Conservation (phyloP, 768 basidiomycete species). For the Goffeauzyma gilvescens region DNA sequence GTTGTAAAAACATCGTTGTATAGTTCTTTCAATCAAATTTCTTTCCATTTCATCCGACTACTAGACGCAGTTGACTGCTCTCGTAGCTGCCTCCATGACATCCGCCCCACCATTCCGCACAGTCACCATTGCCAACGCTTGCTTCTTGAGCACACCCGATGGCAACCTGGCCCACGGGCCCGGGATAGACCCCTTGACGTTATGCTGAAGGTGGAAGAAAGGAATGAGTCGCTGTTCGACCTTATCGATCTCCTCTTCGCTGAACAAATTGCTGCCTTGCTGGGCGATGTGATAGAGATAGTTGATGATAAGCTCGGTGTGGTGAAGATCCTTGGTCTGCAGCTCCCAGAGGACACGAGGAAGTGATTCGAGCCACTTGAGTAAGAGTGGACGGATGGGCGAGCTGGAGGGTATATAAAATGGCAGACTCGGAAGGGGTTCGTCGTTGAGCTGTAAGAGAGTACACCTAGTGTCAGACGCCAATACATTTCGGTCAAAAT, state of each 20-base stretch:
- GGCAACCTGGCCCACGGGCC: conserved; percentile 64
- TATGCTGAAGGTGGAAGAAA: conserved; percentile 60
- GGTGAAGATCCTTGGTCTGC: conserved; percentile 40
- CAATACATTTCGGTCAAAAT: neutral
- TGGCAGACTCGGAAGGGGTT: conserved; percentile 17
- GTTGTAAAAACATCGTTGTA: no score
- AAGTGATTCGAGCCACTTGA: conserved; percentile 55
- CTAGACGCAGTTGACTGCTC: no score
- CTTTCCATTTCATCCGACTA: no score
- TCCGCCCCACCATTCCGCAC: no score
- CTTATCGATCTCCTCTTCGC: conserved; percentile 36
- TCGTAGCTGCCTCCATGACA: no score
- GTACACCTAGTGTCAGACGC: neutral
- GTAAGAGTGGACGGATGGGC: conserved; percentile 12
- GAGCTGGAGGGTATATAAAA: conserved; percentile 19
- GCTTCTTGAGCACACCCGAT: no score
- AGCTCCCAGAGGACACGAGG: conserved; percentile 75
- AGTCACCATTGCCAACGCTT: conserved; percentile 40
- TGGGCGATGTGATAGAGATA: conserved; percentile 39
- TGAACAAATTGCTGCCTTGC: conserved; percentile 14
- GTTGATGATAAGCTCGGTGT: conserved; percentile 44
- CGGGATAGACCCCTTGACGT: conserved; percentile 48
- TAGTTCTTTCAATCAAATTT: no score
- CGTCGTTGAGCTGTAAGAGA: conserved; percentile 16
- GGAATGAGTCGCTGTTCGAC: conserved; percentile 50